Conservation (phyloP, 2,329 filamentous ascomycete species). For the Diaporthe helianthi region DNA sequence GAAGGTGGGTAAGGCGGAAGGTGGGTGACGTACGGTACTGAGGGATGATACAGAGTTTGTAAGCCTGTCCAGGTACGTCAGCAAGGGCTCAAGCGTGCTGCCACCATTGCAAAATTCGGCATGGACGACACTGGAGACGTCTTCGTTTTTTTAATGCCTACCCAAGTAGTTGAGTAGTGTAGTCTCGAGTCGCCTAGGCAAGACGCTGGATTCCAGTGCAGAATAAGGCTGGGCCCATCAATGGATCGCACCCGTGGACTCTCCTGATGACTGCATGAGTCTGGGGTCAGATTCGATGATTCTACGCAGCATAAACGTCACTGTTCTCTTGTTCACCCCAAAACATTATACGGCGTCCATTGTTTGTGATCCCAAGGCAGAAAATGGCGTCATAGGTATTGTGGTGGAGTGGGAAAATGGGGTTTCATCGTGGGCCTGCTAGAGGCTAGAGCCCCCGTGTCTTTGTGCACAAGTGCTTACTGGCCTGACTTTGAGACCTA, state of each 20-base stretch:
- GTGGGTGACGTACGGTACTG: no score
- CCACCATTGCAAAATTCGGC: no score
- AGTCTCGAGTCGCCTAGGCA: no score
- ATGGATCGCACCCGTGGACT: no score
- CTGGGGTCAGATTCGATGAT: neutral
- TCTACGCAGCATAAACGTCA: neutral
- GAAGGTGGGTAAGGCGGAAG: no score
- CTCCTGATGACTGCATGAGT: no score
- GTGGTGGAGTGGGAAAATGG: neutral
- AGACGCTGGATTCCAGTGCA: no score
- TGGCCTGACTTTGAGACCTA: neutral
- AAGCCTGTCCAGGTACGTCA: neutral
- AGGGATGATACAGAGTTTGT: neutral
- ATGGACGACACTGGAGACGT: neutral
- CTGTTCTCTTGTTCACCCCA: neutral
- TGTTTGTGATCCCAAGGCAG: neutral
- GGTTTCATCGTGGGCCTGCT: neutral
- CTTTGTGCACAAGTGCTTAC: constrained; percentile 15
- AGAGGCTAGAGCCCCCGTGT: neutral
- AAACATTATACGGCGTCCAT: neutral
- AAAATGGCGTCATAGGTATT: neutral
- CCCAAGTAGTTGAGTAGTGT: no score
- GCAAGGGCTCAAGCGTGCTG: neutral
- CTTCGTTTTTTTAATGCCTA: neutral
- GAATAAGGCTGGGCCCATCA: neutral